Base-by-base conservation (phyloP, 2,329 filamentous ascomycete species). In the Fusarium nisikadoi region DNA sequence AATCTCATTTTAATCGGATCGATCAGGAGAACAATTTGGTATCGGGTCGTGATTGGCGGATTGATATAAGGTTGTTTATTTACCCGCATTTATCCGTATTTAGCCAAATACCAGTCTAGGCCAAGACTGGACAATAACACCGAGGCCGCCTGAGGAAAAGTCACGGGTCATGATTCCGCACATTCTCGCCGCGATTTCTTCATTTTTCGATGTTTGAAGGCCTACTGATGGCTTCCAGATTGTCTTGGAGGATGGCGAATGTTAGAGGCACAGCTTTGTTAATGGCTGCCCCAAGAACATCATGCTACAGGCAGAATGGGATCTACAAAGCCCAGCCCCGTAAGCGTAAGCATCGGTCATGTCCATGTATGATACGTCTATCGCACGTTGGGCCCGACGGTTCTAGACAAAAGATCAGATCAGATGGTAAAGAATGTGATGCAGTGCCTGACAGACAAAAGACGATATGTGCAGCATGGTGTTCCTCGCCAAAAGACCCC, bases 61-160 rank as follows among this genome's bases (percentile, higher is more conserved):
- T 25, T 53, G 41, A 68, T 63, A 64, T 68, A 68, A 50, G 49
- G 56, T 68, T 56, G 56, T 23, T 49, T 29, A 12, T 56, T 68
- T 68, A 68, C 56, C 65, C 56, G 56, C n/a, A 68, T 68, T 68
- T 68, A 68, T 8, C 65, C 65, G 38, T 3, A 68, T 63, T 68
- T 68, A 68, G 65, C 64, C 65, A 68, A 52, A 68, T 31, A 16
- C 5, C 19, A 45, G 42, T 56, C 42, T 62, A 62, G 41, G 46
- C 64, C 64, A 56, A 68, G 42, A 41, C 56, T 68, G 56, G 64
- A 62, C 39, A 68, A 62, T 67, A 41, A 46, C 36, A 46, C 62
- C 62, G 49, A 29, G 8, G 14, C 11, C 27, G 31, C 27, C 33
- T 39, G n/a, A 53, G 62, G 16, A 29, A 19, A 31, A 23, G 53